These are phyloP conservation scores for Phaeosphaeriaceae sp. DNA, from an alignment of 2,329 filamentous ascomycete species.

Conservation along the genomic window DNA sequence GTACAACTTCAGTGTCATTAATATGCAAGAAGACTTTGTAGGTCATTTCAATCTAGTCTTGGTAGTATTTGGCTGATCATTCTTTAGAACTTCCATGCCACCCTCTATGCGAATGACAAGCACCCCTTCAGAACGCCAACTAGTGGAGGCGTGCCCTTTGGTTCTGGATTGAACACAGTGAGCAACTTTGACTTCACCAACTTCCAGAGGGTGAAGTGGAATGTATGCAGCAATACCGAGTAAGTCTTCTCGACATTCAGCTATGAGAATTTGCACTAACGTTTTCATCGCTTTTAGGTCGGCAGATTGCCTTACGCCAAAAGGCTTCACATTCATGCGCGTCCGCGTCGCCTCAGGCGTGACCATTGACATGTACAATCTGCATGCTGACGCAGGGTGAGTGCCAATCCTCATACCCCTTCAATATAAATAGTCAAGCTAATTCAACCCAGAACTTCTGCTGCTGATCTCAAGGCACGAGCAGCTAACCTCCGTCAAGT, in stretches of 20 bases:
- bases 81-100: constrained; percentile 63
- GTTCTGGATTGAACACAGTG: constrained; percentile 69
- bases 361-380: constrained; percentile 69
- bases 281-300: constrained; percentile 47
- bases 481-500: constrained; percentile 66
- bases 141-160: constrained; percentile 68
- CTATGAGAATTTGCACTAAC: neutral
- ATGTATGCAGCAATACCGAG: constrained; percentile 58
- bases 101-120: constrained; percentile 65
- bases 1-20: constrained; percentile 66
- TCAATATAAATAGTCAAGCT: too few species aligned
- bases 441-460: constrained; percentile 47
- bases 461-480: constrained; percentile 62
- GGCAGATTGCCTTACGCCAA: constrained; percentile 69
- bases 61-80: neutral
- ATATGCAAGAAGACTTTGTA: constrained; percentile 71
- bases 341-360: constrained; percentile 59
- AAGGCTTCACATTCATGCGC: constrained; percentile 73
- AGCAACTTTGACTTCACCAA: constrained; percentile 64
- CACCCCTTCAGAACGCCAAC: constrained; percentile 68
- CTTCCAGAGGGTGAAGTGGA: constrained; percentile 66
- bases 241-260: constrained; percentile 6
- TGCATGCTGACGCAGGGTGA: constrained; percentile 69
- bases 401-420: neutral
- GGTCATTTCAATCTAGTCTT: neutral